Evolutionary conservation across 208 protist species (phyloP), one percentile per base, ranked within the genome.

Genomic region (Acanthamoeba culbertsoni): DNA sequence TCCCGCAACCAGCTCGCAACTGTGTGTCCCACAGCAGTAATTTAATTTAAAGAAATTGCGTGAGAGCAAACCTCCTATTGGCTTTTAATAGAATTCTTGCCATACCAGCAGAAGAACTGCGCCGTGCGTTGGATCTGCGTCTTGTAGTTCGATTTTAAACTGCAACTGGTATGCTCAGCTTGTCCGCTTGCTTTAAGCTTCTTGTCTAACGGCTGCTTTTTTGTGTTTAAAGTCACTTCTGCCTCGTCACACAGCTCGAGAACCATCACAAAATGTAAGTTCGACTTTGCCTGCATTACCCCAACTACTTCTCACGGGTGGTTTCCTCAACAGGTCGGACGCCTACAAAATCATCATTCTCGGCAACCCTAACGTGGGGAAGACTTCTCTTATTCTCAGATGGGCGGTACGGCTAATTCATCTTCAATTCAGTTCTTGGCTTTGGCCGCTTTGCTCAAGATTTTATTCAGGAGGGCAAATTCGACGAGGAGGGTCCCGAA

Each of bases 281-380:
- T n/a, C n/a, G n/a, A n/a, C n/a, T n/a, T n/a, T n/a, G n/a, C n/a
- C n/a, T n/a, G n/a, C n/a, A n/a, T n/a, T n/a, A n/a, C n/a, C n/a
- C n/a, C n/a, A n/a, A 55, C 48, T 8, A 23, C 18, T 23, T 8
- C 12, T 55, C 18, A 18, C 8, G 12, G 48, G 23, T n/a, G 12
- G 31, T 68, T 68, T 68, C 7, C 14, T 37, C 5, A 16, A 42
- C 55, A 92, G 86, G 86, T 68, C 59, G n/a, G 86, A 92, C 86
- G 86, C 86, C 33, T 92, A 92, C 86, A 92, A 92, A 55, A 92
- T 92, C 63, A 92, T 92, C 62, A 92, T 92, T 65, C 62, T 92
- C 14, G 86, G 86, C 10, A 92, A 92, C 43, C 86, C 86, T n/a
- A 92, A 92, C 86, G 86, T 92, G 5, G 86, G 86, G 12, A 92